These are phyloP conservation scores for Prunus yedoensis DNA, from an alignment of 331 rosid species.

Conservation along the genomic window DNA sequence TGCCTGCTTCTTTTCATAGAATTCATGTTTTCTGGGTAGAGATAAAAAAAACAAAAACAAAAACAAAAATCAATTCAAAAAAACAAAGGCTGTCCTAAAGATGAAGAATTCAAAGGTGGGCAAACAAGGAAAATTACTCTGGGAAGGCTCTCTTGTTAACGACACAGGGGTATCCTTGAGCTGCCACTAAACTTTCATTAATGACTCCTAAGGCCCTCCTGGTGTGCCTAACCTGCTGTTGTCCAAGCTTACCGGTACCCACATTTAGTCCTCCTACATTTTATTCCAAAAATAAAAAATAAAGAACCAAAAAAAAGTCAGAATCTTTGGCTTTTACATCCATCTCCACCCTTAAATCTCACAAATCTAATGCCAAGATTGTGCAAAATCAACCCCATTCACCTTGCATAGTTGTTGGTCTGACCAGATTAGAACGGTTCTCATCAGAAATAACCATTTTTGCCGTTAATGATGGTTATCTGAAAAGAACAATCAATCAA, in stretches of 20 bases:
- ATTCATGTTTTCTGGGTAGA: constrained; percentile 50
- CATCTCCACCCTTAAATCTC: constrained; percentile 17
- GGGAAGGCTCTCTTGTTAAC: constrained; percentile 75
- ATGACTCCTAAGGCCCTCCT: constrained; percentile 65
- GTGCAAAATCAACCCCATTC: constrained; percentile 6
- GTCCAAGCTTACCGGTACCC: constrained; percentile 51
- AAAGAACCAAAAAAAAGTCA: not conserved
- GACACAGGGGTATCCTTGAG: constrained; percentile 67
- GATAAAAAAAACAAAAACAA: too few relatives aligned
- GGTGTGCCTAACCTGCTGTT: constrained; percentile 39
- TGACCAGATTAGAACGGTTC: constrained; percentile 43
- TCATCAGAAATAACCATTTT: constrained; percentile 52
- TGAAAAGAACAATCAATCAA: constrained; percentile 24
- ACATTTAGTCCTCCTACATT: constrained; percentile 47
- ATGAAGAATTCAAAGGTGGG: not conserved
- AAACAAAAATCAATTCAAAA: not conserved
- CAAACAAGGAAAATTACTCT: constrained; percentile 45
- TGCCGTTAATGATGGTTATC: not conserved
- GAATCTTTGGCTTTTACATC: constrained; percentile 10
- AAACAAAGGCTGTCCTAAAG: not conserved
- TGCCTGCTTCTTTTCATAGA: constrained; percentile 77
- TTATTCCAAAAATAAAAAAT: constrained; percentile 2
- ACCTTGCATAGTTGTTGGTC: constrained; percentile 58
- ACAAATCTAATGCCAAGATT: constrained; percentile 6
- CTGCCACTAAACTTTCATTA: constrained; percentile 55